These are phyloP conservation scores for Chaetomiaceae sp. DNA, from an alignment of 2,329 filamentous ascomycete genomes.

Conservation along the genomic window DNA sequence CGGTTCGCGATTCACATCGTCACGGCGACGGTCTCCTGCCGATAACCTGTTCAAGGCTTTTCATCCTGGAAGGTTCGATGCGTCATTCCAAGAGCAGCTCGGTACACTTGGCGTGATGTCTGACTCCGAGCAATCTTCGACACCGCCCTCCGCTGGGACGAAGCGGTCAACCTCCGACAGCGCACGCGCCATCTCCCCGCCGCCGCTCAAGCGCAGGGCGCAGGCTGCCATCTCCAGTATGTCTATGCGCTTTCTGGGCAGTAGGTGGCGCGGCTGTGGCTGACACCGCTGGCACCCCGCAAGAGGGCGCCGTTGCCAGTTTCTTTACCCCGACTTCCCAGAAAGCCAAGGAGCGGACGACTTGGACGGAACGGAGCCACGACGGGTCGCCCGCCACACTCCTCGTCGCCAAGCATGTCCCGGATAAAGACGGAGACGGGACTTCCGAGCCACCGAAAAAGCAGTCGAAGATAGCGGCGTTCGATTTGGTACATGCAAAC, in stretches of 20 bases:
- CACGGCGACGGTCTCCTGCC: neutral
- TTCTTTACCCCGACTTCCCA: constrained; percentile 88
- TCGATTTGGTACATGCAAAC: constrained; percentile 53
- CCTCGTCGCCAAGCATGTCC: constrained; percentile 66
- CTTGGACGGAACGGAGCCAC: constrained; percentile 62
- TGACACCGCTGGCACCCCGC: neutral
- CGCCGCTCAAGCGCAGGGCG: constrained; percentile 46
- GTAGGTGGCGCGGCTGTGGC: neutral
- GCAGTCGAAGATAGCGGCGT: constrained; percentile 60
- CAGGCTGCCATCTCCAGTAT: constrained; percentile 48
- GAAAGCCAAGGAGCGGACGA: constrained; percentile 69
- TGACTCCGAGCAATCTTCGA: neutral
- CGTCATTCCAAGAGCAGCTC: neutral
- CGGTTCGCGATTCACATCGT: neutral
- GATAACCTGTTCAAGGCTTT: neutral
- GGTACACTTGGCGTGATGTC: constrained; percentile 7
- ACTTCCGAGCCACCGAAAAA: constrained; percentile 27
- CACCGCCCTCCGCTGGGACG: neutral
- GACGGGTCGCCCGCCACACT: constrained; percentile 51
- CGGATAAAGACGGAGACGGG: constrained; percentile 28
- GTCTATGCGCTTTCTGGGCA: constrained; percentile 11
- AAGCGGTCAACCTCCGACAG: constrained; percentile 24
- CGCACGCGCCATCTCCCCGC: constrained; percentile 46
- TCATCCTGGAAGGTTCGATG: neutral
- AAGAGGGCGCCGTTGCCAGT: constrained; percentile 66